Conservation (phyloP, 2,329 filamentous ascomycete species). For the Aspergillus bombycis region DNA sequence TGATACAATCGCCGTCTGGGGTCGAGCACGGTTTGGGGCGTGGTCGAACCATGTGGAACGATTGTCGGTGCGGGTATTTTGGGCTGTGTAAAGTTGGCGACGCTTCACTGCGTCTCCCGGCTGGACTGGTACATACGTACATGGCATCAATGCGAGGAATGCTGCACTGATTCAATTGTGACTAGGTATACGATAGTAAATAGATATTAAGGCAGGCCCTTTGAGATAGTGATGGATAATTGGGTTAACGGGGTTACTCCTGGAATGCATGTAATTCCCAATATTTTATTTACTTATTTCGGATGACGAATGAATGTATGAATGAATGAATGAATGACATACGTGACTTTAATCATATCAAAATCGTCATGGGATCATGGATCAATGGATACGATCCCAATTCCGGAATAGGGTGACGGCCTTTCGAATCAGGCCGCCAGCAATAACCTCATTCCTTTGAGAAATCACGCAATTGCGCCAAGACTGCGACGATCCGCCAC, state of each 20-base stretch:
- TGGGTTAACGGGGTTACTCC: not conserved
- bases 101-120: not conserved
- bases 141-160: not conserved
- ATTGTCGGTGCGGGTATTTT: constrained; percentile 39
- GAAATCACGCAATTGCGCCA: constrained; percentile 42
- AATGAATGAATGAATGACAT: not conserved
- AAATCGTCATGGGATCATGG: not conserved
- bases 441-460: constrained; percentile 2
- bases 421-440: not conserved
- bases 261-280: not conserved
- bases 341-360: too few species aligned
- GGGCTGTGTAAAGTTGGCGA: constrained; percentile 33
- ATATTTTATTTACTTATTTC: not conserved
- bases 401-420: not conserved
- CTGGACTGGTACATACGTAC: not conserved
- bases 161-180: not conserved
- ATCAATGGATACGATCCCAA: not conserved
- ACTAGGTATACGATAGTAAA: not conserved
- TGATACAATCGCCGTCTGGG: constrained; percentile 43
- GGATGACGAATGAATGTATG: not conserved
- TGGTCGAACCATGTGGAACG: constrained; percentile 40
- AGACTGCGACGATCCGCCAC: constrained; percentile 25
- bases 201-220: not conserved
- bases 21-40: constrained; percentile 39
- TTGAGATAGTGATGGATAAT: not conserved